A percentile compares a stretch with the other conserved stretches of the same genome.
phyloP scores from a whole-genome alignment of 345 rosid genomes.

The Eucalyptus erythrocorys region DNA sequence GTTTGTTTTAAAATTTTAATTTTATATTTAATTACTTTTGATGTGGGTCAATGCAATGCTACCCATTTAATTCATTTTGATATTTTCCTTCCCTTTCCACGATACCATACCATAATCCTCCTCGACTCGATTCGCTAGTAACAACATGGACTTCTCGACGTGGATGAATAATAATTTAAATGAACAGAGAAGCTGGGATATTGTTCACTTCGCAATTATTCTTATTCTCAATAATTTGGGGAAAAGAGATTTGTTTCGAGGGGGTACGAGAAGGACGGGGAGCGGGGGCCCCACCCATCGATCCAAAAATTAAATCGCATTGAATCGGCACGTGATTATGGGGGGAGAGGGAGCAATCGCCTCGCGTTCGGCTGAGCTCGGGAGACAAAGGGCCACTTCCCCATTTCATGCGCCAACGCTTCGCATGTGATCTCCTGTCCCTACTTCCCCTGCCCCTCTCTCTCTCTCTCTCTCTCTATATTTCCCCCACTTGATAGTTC shows the following conservation, averaged over 20 bases:
- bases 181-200: neutral
- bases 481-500: accelerated
- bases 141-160: neutral
- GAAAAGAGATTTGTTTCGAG: neutral
- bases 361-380: neutral
- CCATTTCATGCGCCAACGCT: neutral
- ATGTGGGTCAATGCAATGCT: accelerated
- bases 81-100: neutral
- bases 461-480: too few relatives aligned
- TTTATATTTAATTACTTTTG: too few relatives aligned
- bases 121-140: too few relatives aligned
- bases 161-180: neutral
- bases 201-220: neutral
- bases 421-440: conserved; percentile 12
- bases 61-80: accelerated
- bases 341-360: neutral
- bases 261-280: neutral
- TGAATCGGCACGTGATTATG: neutral
- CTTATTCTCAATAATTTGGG: neutral
- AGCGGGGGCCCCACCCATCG: neutral
- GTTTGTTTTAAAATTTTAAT: accelerated
- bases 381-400: neutral
- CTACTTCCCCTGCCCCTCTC: neutral
- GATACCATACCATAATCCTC: neutral
- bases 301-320: neutral